Evolutionary conservation across 192 early-diverging fungal species (phyloP), one percentile per base, ranked within the genome.

Genomic region (Cetraspora pellucida): DNA sequence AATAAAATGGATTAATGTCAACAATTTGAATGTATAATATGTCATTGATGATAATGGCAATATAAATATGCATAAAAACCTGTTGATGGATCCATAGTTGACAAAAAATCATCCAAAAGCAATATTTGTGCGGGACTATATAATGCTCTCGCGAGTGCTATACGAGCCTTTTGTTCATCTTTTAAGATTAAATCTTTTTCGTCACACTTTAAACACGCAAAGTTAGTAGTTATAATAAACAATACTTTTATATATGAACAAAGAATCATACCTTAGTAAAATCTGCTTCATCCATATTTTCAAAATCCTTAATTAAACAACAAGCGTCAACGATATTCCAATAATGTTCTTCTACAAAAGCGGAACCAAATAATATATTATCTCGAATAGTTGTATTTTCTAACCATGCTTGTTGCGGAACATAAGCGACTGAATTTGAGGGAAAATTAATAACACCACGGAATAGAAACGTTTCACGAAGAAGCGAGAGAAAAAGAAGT

Each of bases 91-190:
- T 99, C 98, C 0, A 98, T 95, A 8, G 96, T 96, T 1, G 92
- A 93, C 28, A 98, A 86, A 54, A 89, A 91, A 80, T 96, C 96
- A 82, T 98, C 96, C 72, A 95, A 86, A 3, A 97, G 69, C 30
- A 97, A 77, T 46, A 86, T 85, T 7, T 85, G 82, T 1, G 91
- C 88, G n/a, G 83, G 71, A 46, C 85, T 88, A 78, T 96, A 98
- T 14, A 97, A 88, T 13, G 95, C 95, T 17, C 97, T 87, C 1
- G 95, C 96, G 25, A 98, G 85, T 0, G 94, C 82, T 44, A 99
- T 89, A 37, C 96, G 84, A 72, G 92, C 92, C 82, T 95, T 96
- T 83, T 97, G 96, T 11, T 93, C 94, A 31, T 95, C 96, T 23
- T 91, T 92, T n/a, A 96, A 84, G 0, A 90, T 92, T 14, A 95